Base-by-base conservation (phyloP, 1,139 yeast genomes). In the Hansenula lynferdii region DNA sequence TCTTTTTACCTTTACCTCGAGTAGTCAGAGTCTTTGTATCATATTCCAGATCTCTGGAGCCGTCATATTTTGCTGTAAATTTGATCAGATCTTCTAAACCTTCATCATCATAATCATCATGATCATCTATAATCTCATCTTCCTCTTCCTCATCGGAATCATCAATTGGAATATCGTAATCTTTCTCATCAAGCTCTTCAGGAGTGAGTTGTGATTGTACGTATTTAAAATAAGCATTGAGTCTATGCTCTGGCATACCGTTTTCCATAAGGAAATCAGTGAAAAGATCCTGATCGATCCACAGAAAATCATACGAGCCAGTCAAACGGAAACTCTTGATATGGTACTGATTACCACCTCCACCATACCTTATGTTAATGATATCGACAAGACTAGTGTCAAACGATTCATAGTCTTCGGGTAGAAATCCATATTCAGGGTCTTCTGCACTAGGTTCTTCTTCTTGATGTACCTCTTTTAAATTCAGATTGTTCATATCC, bases 391-490 rank as follows among this genome's bases (percentile, higher is more conserved):
- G 65, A 0, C 80, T 68, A 3, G 73, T 67, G 50, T 80, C 56
- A 45, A 77, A 76, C 0, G 60, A 44, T 37, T 72, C 75, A 45
- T 69, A 80, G 54, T 82, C 90, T 53, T 79, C 85, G 12, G 77
- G 78, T 3, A 76, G 56, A 47, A 73, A 77, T 0, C 90, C 90
- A 56, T 77, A 82, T 39, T 77, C 84, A 0, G 78, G 76, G 2
- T 58, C 73, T 2, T 37, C 40, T 10, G 5, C n/a, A 3, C 9
- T 8, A 6, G 19, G 4, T 10, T 14, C 10, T 12, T 36, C 47
- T 2, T 44, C 45, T 8, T 45, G 52, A 12, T 41, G 44, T 19
- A 41, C 54, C n/a, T 30, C 33, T 7, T 36, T 39, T 6, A 44
- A 53, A 20, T 58, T 57, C 20, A 39, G 33, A 27, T 34, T 38